Percentiles rank a stretch among this genome's conserved stretches.
phyloP scores from a whole-genome alignment of 129 eudicot genomes.

The Pittosporum tobira region DNA sequence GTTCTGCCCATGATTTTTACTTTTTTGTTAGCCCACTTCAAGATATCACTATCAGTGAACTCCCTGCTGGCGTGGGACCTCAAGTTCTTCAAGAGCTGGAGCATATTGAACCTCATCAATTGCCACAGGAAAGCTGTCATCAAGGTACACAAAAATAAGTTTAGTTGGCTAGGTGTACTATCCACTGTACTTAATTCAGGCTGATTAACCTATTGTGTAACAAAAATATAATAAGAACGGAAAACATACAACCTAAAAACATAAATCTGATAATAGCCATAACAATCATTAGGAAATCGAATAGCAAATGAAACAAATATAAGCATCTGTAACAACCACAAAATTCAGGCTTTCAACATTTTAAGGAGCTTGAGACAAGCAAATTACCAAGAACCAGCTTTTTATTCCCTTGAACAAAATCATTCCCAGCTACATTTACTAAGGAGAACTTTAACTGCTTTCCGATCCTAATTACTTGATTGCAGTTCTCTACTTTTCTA shows the following conservation, averaged over 20 bases:
- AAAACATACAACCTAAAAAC: too few species aligned
- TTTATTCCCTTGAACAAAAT: constrained; percentile 93
- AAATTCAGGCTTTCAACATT: neutral
- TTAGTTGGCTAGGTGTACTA: too few species aligned
- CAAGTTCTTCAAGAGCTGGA: constrained; percentile 82
- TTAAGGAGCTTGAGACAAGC: neutral
- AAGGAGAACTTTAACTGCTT: constrained; percentile 77
- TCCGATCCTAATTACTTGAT: constrained; percentile 84
- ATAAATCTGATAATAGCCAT: neutral
- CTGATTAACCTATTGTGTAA: too few species aligned
- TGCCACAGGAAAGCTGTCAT: constrained; percentile 91
- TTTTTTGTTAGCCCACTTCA: constrained; percentile 81
- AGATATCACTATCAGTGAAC: constrained; percentile 69
- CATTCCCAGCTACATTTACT: constrained; percentile 91
- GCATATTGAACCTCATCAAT: constrained; percentile 91
- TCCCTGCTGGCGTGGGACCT: constrained; percentile 82
- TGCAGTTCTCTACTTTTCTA: constrained; percentile 96
- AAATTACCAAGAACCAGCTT: constrained; percentile 85
- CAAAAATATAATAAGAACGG: too few species aligned
- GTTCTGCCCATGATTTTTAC: constrained; percentile 62
- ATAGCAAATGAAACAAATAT: neutral
- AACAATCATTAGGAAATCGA: neutral
- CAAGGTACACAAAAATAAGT: constrained; percentile 9
- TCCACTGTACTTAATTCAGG: too few species aligned
- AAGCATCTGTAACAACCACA: neutral